Conservation (phyloP, 2,329 filamentous ascomycete species). For the Iodosphaeria phyllophila region DNA sequence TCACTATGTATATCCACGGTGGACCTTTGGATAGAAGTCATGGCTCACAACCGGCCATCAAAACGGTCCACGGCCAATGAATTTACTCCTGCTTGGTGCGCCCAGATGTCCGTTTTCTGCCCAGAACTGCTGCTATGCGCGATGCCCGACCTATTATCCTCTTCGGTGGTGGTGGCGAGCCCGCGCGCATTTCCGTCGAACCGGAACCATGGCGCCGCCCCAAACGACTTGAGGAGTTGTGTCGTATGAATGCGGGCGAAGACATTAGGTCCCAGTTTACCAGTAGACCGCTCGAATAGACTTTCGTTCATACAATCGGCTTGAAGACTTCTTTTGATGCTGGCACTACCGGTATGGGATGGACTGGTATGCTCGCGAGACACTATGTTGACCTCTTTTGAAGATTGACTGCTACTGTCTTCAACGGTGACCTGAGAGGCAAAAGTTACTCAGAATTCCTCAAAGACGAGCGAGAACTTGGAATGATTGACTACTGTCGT, state of each 20-base stretch:
- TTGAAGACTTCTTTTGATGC: neutral
- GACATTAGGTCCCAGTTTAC: constrained; percentile 41
- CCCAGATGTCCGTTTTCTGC: constrained; percentile 26
- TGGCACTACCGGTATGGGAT: too few species aligned
- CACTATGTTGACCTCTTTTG: too few species aligned
- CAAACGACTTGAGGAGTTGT: constrained; percentile 49
- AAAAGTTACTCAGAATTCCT: too few species aligned
- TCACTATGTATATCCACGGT: neutral
- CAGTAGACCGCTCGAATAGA: constrained; percentile 58
- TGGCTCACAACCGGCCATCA: constrained; percentile 52
- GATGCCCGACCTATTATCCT: constrained; percentile 5
- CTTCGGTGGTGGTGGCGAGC: constrained; percentile 10
- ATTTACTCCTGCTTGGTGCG: constrained; percentile 65
- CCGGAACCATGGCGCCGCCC: constrained; percentile 44
- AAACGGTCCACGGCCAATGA: constrained; percentile 66
- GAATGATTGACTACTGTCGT: too few species aligned
- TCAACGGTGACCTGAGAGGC: too few species aligned
- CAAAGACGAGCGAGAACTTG: too few species aligned
- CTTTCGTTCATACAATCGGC: constrained; percentile 55
- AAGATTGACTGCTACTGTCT: too few species aligned
- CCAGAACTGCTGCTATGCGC: too few species aligned
- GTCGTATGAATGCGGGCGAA: constrained; percentile 49
- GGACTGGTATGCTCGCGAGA: too few species aligned
- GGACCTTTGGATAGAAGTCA: neutral
- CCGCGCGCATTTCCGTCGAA: constrained; percentile 45